Percentiles rank a stretch among this genome's conserved stretches.
Conservation (phyloP, 2,329 filamentous ascomycete genomes). For the Elsinoe batatas region DNA sequence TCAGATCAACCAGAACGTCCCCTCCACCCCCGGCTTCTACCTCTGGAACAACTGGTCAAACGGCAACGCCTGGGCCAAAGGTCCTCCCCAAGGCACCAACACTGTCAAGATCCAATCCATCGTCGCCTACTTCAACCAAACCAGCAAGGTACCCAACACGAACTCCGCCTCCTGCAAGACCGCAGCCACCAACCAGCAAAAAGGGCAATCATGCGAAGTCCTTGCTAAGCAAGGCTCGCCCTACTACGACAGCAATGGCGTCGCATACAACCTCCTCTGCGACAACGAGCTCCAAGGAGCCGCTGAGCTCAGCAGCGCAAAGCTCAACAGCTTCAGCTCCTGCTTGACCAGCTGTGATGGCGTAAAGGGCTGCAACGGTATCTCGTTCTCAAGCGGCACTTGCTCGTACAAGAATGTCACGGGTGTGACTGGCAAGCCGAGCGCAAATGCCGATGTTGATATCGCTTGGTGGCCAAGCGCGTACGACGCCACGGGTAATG, state of each 20-base stretch:
- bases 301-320: slow-evolving; percentile 33
- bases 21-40: slow-evolving; percentile 52
- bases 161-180: slow-evolving; percentile 4
- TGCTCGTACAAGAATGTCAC: slow-evolving; percentile 17
- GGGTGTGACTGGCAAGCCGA: background rate
- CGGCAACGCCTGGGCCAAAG: slow-evolving; percentile 63
- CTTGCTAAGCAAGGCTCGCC: background rate
- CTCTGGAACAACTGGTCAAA: slow-evolving; percentile 63
- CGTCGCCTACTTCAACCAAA: slow-evolving; percentile 65
- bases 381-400: slow-evolving; percentile 18
- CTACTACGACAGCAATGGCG: slow-evolving; percentile 10
- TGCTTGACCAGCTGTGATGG: slow-evolving; percentile 18
- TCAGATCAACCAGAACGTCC: slow-evolving; percentile 36
- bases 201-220: background rate
- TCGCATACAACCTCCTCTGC: slow-evolving; percentile 24
- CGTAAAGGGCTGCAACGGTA: slow-evolving; percentile 14
- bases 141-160: background rate
- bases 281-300: slow-evolving; percentile 44
- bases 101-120: slow-evolving; percentile 58
- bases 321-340: slow-evolving; percentile 16
- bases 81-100: slow-evolving; percentile 55
- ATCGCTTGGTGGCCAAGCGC: background rate
- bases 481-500: background rate
- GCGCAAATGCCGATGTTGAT: background rate
- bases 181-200: background rate